Base-by-base conservation (phyloP, 1,139 yeast species). In the Debaryomyces sp. region DNA sequence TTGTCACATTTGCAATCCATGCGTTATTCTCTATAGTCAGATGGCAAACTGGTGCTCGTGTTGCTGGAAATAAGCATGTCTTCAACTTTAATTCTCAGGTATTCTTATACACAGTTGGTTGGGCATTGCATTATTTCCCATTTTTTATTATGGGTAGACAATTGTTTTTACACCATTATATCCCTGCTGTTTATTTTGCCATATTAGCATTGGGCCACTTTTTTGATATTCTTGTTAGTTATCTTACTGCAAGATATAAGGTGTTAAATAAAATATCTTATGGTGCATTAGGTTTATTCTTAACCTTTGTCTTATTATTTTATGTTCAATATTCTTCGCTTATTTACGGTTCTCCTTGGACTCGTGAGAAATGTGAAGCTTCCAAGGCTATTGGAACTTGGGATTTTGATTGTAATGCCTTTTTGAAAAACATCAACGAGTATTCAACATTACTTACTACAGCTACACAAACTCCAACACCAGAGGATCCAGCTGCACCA, bases 91-190 rank as follows among this genome's bases (percentile, higher is more conserved):
- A 88, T 61, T 71, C 80, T 49, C 91, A 89, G 60, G 80, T 82
- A 38, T 76, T 87, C 46, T 80, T 83, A 45, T 91, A 82, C 66
- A 64, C 86, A 46, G 65, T 85, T 13, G 99, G 97, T 33, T 94
- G 96, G 95, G 79, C 79, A 33, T 59, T 89, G 52, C 98, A 94
- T 68, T 89, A 85, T 64, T 71, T 80, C 58, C 99, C 99, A 53
- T 92, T 94, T 50, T 92, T 82, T 75, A 75, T 94, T 53, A 92
- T 92, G 98, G 94, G 87, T 26, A 86, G 98, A 70, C 98, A 91
- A 71, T 73, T 94, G 68, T 92, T 92, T 75, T 75, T 94, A 60
- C 97, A 92, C 66, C 98, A 92, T 68, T 92, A 94, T 67, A 75
- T 94, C 57, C 97, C 96, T 48, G 87, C 97, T 4, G 82, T 89